phyloP scores from a whole-genome alignment of 257 asterid genomes.

The Solanum bulbocastanum region DNA sequence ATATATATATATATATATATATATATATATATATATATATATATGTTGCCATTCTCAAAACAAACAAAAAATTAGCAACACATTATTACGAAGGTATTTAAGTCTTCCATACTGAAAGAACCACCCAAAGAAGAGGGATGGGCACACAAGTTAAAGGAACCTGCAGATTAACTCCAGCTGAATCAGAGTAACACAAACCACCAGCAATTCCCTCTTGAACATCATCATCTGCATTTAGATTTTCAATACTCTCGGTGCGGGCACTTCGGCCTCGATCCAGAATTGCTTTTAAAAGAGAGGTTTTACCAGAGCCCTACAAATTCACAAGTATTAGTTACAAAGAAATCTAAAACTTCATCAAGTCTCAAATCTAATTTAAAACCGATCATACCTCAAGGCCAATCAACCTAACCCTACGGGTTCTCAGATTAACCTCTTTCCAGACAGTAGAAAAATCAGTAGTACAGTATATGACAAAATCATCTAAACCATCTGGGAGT shows the following conservation, averaged over 20 bases:
- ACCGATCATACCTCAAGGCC: conserved; percentile 74
- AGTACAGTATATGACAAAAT: conserved; percentile 65
- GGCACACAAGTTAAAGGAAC: conserved; percentile 18
- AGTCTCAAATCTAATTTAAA: background rate
- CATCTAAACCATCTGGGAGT: conserved; percentile 60
- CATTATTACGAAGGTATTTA: background rate
- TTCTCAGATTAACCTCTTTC: conserved; percentile 76
- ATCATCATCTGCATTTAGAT: conserved; percentile 40
- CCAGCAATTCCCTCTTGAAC: conserved; percentile 82
- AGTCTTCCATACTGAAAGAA: background rate
- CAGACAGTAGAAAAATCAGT: conserved; percentile 85
- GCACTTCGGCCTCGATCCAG: conserved; percentile 50
- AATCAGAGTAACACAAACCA: conserved; percentile 86
- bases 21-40: too few species aligned
- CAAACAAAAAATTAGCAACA: background rate
- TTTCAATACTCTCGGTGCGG: conserved; percentile 31
- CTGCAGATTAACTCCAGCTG: conserved; percentile 86
- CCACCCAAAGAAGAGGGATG: background rate
- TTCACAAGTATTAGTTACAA: conserved; percentile 7
- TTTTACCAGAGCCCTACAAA: conserved; percentile 91
- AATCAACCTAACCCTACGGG: conserved; percentile 78
- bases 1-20: too few species aligned
- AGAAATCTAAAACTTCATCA: background rate
- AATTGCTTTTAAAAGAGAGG: conserved; percentile 84
- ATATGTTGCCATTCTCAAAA: background rate